Evolutionary conservation across 148 eudicot genomes (phyloP), one percentile per base, ranked within the genome.

Genomic region (Heliosperma pusillum): DNA sequence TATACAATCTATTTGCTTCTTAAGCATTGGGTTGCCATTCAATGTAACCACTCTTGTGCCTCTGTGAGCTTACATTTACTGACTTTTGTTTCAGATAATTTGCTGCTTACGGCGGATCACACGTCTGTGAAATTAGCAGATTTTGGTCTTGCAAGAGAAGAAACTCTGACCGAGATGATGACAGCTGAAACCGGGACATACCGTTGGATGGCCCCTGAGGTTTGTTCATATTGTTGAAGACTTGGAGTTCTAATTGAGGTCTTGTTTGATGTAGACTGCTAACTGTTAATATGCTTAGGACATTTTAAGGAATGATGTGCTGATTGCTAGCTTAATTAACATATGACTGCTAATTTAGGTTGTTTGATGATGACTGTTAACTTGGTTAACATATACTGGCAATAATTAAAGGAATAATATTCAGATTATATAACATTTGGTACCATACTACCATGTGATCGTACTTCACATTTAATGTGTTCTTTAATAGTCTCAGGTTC

Each of bases 171-270:
- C 26, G 98, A 94, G 83, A 94, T 94, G 97, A 91, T 91, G 98
- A 94, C 98, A 72, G 98, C 98, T 53, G 98, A 94, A 80, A 90
- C 98, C 80, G 98, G 98, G 64, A 93, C 98, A 6, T 93, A 93
- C 77, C 98, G 98, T 61, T 93, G 98, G 98, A 94, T 94, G 98
- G 98, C 98, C 69, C 98, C 98, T 21, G 98, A 94, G 97, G 98
- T 94, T 81, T 73, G 88, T 81, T 42, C 47, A 11, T 45, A 1
- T 36, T 72, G 30, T n/a, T 72, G n/a, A n/a, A n/a, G n/a, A n/a
- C n/a, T n/a, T n/a, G 75, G 29, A 69, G 16, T n/a, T 69, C 56
- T 24, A 69, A 47, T 11, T 45, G 11, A 22, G 30, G 45, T n/a
- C 69, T 36, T 66, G 47, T 36, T 66, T n/a, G 50, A 15, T 10